Evolutionary conservation across 2,329 filamentous ascomycete species (phyloP).

Genomic region (Hysterium pulicare): DNA sequence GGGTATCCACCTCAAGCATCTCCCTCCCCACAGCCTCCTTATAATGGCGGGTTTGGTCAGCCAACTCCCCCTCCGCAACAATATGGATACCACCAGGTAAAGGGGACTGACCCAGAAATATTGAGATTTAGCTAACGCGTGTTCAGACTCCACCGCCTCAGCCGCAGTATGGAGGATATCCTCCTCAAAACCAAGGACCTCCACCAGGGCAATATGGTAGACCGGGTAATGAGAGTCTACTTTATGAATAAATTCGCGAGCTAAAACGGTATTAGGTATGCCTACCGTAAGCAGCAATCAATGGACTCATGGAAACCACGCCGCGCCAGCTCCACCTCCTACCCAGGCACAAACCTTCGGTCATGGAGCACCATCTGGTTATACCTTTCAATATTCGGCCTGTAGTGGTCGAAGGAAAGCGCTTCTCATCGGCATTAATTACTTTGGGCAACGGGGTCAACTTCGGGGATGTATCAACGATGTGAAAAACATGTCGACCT

Average conservation of each 20-base stretch:
- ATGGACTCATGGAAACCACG: slow-evolving; percentile 52
- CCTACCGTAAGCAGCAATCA: slow-evolving; percentile 43
- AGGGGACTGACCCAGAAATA: too few relatives aligned
- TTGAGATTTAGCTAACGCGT: slow-evolving; percentile 20
- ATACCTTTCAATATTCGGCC: slow-evolving; percentile 86
- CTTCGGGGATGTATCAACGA: slow-evolving; percentile 94
- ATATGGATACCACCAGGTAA: slow-evolving; percentile 43
- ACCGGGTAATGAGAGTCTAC: slow-evolving; percentile 16
- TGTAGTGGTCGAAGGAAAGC: slow-evolving; percentile 89
- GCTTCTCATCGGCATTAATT: slow-evolving; percentile 91
- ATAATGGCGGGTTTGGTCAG: slow-evolving; percentile 35
- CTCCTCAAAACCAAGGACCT: slow-evolving; percentile 19
- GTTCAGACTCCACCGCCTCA: slow-evolving; percentile 30
- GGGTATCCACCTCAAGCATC: slow-evolving; percentile 25
- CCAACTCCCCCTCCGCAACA: slow-evolving; percentile 42
- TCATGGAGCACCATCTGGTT: slow-evolving; percentile 72
- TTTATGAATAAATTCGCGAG: not conserved
- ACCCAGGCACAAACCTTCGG: slow-evolving; percentile 51
- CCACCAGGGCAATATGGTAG: slow-evolving; percentile 19
- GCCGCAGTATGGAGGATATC: slow-evolving; percentile 23
- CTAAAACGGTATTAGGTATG: slow-evolving; percentile 28
- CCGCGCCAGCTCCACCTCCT: slow-evolving; percentile 65
- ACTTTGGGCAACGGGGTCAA: slow-evolving; percentile 89
- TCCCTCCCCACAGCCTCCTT: slow-evolving; percentile 40
- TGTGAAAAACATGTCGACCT: slow-evolving; percentile 93